Evolutionary conservation across 1,139 yeast species (phyloP).

Genomic region (Magnusiomyces suaveolens): DNA sequence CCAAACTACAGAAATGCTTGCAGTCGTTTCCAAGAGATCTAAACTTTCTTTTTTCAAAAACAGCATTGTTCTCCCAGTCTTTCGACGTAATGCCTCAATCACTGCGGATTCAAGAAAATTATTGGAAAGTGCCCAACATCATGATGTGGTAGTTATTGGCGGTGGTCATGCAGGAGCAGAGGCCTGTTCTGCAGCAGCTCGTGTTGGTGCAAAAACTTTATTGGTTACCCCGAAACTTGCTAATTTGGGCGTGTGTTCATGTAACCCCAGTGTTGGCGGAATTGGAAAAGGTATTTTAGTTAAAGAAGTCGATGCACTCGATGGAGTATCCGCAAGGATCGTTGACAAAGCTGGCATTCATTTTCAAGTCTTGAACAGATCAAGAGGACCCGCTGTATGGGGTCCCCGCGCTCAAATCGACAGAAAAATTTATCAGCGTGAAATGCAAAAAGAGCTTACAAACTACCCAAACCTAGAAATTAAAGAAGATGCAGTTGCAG

Average conservation of each 20-base stretch:
- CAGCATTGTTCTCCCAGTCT: neutral
- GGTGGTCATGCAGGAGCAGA: slow-evolving; percentile 99
- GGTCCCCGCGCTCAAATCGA: slow-evolving; percentile 98
- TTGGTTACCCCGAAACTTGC: slow-evolving; percentile 65
- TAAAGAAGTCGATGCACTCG: slow-evolving; percentile 91
- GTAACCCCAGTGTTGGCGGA: slow-evolving; percentile 98
- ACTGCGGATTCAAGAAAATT: slow-evolving; percentile 7
- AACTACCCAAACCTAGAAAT: slow-evolving; percentile 52
- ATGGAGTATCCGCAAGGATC: slow-evolving; percentile 76
- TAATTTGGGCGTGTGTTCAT: slow-evolving; percentile 88
- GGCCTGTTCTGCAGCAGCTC: slow-evolving; percentile 88
- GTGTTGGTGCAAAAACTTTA: slow-evolving; percentile 65
- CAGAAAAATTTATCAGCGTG: slow-evolving; percentile 61
- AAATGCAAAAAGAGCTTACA: slow-evolving; percentile 65
- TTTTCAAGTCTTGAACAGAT: slow-evolving; percentile 73
- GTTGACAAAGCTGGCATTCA: slow-evolving; percentile 93
- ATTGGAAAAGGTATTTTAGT: slow-evolving; percentile 93
- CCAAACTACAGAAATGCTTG: neutral
- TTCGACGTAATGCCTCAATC: slow-evolving; percentile 7
- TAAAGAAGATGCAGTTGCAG: slow-evolving; percentile 71
- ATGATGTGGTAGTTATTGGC: slow-evolving; percentile 82
- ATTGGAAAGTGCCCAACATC: slow-evolving; percentile 14
- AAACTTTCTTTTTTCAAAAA: neutral
- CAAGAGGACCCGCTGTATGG: slow-evolving; percentile 96
- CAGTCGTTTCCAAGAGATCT: neutral